These are phyloP conservation scores for Gentiana dahurica DNA, from an alignment of 257 asterid genomes.

Conservation along the genomic window DNA sequence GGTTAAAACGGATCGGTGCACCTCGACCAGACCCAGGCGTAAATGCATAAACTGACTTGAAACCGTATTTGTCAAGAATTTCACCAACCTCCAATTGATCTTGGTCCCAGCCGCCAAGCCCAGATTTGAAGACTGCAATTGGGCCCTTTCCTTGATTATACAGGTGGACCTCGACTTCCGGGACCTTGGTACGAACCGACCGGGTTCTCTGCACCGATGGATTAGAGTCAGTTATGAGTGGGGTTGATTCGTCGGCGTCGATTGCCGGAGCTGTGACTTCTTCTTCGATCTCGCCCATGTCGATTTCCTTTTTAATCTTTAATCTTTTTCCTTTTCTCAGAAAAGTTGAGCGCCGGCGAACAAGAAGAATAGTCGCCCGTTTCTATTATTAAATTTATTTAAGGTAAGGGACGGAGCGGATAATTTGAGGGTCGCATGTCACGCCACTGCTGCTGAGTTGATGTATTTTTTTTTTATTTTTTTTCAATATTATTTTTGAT, in stretches of 20 bases:
- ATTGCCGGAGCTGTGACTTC: slow-evolving; percentile 2
- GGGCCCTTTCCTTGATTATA: slow-evolving; percentile 71
- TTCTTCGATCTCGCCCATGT: slow-evolving; percentile 23
- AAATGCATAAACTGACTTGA: slow-evolving; percentile 58
- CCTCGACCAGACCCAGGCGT: slow-evolving; percentile 58
- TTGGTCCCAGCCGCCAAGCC: slow-evolving; percentile 71
- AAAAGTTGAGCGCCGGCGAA: no score
- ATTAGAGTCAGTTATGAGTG: slow-evolving; percentile 24
- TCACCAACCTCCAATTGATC: slow-evolving; percentile 78
- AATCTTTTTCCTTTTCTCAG: background rate
- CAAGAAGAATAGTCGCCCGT: no score
- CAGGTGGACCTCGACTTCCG: slow-evolving; percentile 62
- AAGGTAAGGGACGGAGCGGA: no score
- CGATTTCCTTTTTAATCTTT: background rate
- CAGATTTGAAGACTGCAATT: slow-evolving; percentile 39
- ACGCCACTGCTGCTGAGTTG: no score
- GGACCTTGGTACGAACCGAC: slow-evolving; percentile 54
- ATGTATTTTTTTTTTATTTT: no score
- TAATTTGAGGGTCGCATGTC: no score
- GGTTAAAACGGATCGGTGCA: slow-evolving; percentile 63
- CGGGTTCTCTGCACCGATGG: slow-evolving; percentile 22
- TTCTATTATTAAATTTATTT: no score
- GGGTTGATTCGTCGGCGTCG: slow-evolving; percentile 25
- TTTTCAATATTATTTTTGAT: no score
- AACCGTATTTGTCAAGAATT: slow-evolving; percentile 52